Percentiles rank a stretch among this genome's conserved stretches.
phyloP scores from a whole-genome alignment of 1,284 basidiomycete species.

The Kwoniella shivajii region DNA sequence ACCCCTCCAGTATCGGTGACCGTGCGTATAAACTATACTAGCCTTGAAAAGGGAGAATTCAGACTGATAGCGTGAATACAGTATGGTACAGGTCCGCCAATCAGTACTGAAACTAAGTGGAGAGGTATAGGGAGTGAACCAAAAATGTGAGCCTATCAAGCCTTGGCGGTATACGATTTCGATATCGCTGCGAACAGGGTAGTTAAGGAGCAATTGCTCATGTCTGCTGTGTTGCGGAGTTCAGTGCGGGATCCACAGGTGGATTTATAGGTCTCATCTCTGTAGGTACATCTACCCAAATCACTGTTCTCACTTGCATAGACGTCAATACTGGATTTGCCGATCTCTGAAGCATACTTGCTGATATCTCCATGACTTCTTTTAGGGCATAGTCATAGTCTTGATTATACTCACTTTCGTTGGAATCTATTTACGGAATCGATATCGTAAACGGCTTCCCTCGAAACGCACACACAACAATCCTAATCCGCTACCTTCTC shows the following conservation, averaged over 20 bases:
- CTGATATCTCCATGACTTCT: neutral
- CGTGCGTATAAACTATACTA: neutral
- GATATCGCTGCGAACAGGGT: neutral
- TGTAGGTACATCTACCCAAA: slow-evolving; percentile 5
- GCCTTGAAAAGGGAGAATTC: neutral
- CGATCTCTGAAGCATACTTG: neutral
- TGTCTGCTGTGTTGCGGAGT: neutral
- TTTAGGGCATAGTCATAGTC: slow-evolving; percentile 19
- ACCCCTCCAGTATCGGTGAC: slow-evolving; percentile 1
- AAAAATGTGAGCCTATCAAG: slow-evolving; percentile 14
- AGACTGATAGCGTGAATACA: no score
- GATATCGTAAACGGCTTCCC: slow-evolving; percentile 14
- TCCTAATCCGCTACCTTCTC: slow-evolving; percentile 13
- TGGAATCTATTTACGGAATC: slow-evolving; percentile 22
- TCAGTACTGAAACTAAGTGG: slow-evolving; percentile 19
- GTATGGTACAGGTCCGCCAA: slow-evolving; percentile 19
- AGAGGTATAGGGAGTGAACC: slow-evolving; percentile 15
- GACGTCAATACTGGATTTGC: neutral
- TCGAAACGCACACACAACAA: neutral
- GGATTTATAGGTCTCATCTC: slow-evolving; percentile 25
- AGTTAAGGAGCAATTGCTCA: neutral
- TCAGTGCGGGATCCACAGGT: slow-evolving; percentile 23
- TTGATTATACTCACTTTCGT: slow-evolving; percentile 11
- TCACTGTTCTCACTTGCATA: neutral
- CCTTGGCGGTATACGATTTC: neutral